These are phyloP conservation scores for Apiospora rasikravindrae DNA, from an alignment of 2,329 filamentous ascomycete species.

Conservation along the genomic window DNA sequence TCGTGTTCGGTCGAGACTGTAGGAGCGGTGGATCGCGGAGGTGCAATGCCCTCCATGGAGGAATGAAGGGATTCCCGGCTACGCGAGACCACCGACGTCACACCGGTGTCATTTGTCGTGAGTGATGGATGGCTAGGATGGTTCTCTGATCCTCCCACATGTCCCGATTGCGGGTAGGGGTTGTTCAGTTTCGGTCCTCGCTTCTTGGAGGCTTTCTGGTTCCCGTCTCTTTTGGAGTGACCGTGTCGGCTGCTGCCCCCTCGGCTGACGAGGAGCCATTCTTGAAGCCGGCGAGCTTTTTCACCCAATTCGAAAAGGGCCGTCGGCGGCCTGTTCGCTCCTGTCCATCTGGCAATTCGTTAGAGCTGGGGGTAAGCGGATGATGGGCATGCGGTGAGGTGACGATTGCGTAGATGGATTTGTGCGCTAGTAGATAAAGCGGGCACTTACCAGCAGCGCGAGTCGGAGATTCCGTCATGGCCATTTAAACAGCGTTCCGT, in stretches of 20 bases:
- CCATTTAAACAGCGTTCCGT: constrained; percentile 28
- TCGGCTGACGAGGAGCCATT: constrained; percentile 66
- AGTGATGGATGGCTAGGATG: constrained; percentile 59
- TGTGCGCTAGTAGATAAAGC: constrained; percentile 18
- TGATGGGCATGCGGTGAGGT: not conserved
- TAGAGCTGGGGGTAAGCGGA: constrained; percentile 23
- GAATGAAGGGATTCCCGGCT: constrained; percentile 66
- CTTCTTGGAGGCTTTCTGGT: constrained; percentile 59
- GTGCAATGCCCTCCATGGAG: constrained; percentile 62
- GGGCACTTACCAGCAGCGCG: constrained; percentile 32
- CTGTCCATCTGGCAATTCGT: constrained; percentile 63
- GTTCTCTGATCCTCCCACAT: constrained; percentile 44
- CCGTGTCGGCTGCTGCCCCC: constrained; percentile 46
- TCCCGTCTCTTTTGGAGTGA: constrained; percentile 46
- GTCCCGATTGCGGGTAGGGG: constrained; percentile 86
- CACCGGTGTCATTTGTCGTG: constrained; percentile 59
- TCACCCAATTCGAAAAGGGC: constrained; percentile 93
- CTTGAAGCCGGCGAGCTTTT: constrained; percentile 89
- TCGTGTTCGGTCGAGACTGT: constrained; percentile 87
- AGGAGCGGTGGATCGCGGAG: constrained; percentile 73
- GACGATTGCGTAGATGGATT: not conserved
- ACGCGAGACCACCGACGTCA: constrained; percentile 56
- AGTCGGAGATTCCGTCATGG: constrained; percentile 36
- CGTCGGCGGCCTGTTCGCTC: constrained; percentile 70
- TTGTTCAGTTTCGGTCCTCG: constrained; percentile 75